Evolutionary conservation across 2,329 filamentous ascomycete species (phyloP).

Genomic region (Lanzia echinophila): DNA sequence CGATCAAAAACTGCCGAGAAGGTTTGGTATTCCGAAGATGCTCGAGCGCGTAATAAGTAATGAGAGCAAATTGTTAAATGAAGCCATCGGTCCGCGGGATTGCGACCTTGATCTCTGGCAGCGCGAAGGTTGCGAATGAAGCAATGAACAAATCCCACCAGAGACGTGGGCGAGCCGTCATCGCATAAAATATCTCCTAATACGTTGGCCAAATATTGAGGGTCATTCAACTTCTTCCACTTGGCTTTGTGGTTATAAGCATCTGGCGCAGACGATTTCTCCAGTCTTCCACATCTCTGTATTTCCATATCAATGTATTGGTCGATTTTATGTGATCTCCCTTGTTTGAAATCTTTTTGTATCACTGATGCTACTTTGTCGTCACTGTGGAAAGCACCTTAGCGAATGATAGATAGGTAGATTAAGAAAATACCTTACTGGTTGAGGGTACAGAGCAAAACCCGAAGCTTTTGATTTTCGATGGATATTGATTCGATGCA

Average conservation of each 20-base stretch:
- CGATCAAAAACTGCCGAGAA: background rate
- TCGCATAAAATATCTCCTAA: background rate
- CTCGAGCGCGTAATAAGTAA: slow-evolving; percentile 1
- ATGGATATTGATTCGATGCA: background rate
- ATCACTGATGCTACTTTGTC: background rate
- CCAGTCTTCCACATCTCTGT: slow-evolving; percentile 2
- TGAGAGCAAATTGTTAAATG: slow-evolving; percentile 5
- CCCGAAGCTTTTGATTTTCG: slow-evolving; percentile 2
- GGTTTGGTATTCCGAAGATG: background rate
- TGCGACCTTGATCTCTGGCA: background rate
- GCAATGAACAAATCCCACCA: background rate
- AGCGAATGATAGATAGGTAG: background rate
- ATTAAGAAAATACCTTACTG: background rate
- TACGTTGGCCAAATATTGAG: background rate
- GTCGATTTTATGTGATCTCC: background rate
- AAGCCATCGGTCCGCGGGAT: background rate
- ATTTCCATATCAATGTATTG: background rate
- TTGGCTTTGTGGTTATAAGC: background rate
- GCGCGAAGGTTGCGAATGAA: background rate
- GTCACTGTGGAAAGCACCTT: background rate
- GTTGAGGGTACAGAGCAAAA: slow-evolving; percentile 1
- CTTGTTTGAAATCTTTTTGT: background rate
- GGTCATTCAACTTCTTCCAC: background rate
- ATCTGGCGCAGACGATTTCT: background rate
- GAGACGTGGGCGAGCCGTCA: background rate